Base-by-base conservation (phyloP, 2,329 filamentous ascomycete species). In the Aspergillus brunneoviolaceus region DNA sequence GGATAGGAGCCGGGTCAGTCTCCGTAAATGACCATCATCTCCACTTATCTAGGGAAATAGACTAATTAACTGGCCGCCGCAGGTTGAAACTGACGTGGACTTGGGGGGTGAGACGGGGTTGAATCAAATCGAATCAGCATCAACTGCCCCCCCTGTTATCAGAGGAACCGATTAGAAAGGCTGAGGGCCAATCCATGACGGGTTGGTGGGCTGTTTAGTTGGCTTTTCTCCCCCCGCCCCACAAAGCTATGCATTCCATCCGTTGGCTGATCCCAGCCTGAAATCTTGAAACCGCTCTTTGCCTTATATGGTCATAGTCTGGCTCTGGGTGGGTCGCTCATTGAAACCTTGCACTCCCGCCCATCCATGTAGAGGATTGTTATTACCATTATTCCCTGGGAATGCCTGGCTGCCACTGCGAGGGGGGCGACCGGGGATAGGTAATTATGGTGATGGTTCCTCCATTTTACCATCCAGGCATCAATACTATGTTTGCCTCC, bases 261-360 rank as follows among this genome's bases (percentile, higher is more conserved):
- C 53, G 56, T 55, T 63, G 55, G 59, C 33, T 54, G 61, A 54
- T 57, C 33, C 62, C 51, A 55, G 47, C 59, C 62, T 53, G 64
- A n/a, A 55, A 62, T 63, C 55, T 39, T 67, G 65, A 66, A 66
- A 67, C 65, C 53, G n/a, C 35, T 45, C 39, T 59, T 63, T 65
- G 45, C 49, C 63, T 60, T 12, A 14, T 63, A 49, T 55, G 27
- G 50, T 33, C 47, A 49, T 19, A 56, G 58, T 51, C 58, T 59
- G 33, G 33, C 33, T 56, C 50, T 55, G 23, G 49, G 62, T 64
- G 60, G 64, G 53, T 49, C 62, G 50, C 58, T 47, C 53, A 23
- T 19, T 47, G 48, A 63, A 42, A 59, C 58, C 60, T 62, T 63
- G 55, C 55, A 47, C 51, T 29, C 42, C 49, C 33, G 33, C 33